These are phyloP conservation scores for Hapsidospora chrysogenum DNA, from an alignment of 495 filamentous ascomycete genomes.

Conservation along the genomic window DNA sequence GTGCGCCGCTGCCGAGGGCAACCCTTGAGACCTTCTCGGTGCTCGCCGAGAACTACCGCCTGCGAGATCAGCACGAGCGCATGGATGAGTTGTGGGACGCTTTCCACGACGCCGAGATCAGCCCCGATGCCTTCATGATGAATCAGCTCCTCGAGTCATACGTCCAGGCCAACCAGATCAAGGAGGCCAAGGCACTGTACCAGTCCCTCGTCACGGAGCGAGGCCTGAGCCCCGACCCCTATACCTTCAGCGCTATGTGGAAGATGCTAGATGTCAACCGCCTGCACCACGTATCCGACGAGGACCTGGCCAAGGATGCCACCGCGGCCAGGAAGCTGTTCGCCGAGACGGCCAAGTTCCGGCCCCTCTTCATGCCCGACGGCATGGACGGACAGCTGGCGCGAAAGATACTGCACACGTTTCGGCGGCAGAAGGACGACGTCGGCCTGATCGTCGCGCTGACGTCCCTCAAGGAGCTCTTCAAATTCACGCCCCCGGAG, in stretches of 20 bases:
- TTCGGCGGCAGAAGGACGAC: slow-evolving; percentile 25
- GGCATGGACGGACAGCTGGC: slow-evolving; percentile 17
- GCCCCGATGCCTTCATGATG: slow-evolving; percentile 52
- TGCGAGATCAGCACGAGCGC: slow-evolving; percentile 36
- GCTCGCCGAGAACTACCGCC: slow-evolving; percentile 53
- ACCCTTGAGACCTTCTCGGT: slow-evolving; percentile 64
- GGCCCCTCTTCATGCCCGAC: slow-evolving; percentile 14
- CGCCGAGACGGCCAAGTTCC: slow-evolving; percentile 37
- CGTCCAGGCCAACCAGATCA: slow-evolving; percentile 32
- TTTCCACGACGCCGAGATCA: slow-evolving; percentile 40
- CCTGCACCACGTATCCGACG: slow-evolving; percentile 16
- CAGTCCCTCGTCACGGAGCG: slow-evolving; percentile 18
- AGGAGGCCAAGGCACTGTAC: slow-evolving; percentile 39
- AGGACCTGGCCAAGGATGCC: slow-evolving; percentile 30
- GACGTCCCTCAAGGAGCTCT: slow-evolving; percentile 33
- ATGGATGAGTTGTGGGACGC: slow-evolving; percentile 39
- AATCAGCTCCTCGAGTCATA: slow-evolving; percentile 55
- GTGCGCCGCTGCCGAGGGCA: slow-evolving; percentile 20
- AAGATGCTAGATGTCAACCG: slow-evolving; percentile 26
- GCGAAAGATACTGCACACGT: slow-evolving; percentile 24
- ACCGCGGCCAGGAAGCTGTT: slow-evolving; percentile 38
- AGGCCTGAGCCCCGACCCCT: slow-evolving; percentile 39
- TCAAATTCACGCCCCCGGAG: slow-evolving; percentile 30
- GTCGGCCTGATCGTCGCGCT: slow-evolving; percentile 44
- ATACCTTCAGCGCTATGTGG: slow-evolving; percentile 57